Evolutionary conservation across 1,284 basidiomycete genomes (phyloP).

Genomic region (Moniliophthora roreri): DNA sequence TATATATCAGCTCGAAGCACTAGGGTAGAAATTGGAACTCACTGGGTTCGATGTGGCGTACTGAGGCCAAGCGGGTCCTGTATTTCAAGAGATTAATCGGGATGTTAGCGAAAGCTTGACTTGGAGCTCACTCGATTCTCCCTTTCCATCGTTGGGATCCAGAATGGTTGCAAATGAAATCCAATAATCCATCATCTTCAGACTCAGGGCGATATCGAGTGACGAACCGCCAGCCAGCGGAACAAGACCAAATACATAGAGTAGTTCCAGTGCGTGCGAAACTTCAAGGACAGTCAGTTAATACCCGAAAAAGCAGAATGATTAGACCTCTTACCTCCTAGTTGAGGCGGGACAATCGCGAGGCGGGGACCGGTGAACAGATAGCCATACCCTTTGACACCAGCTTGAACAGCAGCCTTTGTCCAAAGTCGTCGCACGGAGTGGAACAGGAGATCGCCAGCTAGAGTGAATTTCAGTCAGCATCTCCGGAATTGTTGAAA

Average conservation of each 20-base stretch:
- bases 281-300: background rate
- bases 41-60: background rate
- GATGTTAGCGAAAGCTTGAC: background rate
- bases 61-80: background rate
- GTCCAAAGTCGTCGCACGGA: too few relatives aligned
- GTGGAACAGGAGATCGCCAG: too few relatives aligned
- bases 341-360: background rate
- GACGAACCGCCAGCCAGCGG: background rate
- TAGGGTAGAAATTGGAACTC: background rate
- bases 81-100: background rate
- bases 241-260: constrained; percentile 3
- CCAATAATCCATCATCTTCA: constrained; percentile 9
- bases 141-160: constrained; percentile 9
- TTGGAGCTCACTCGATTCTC: constrained; percentile 1
- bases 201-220: background rate
- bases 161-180: constrained; percentile 9
- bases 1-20: too few relatives aligned
- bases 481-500: too few relatives aligned
- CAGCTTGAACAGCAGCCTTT: too few relatives aligned
- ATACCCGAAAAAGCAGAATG: background rate
- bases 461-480: too few relatives aligned
- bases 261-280: background rate
- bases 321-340: background rate
- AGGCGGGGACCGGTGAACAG: too few relatives aligned
- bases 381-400: too few relatives aligned